A percentile compares a stretch with the other conserved stretches of the same genome.
Conservation (phyloP, 2,329 filamentous ascomycete species). For the Davidsoniella virescens region DNA sequence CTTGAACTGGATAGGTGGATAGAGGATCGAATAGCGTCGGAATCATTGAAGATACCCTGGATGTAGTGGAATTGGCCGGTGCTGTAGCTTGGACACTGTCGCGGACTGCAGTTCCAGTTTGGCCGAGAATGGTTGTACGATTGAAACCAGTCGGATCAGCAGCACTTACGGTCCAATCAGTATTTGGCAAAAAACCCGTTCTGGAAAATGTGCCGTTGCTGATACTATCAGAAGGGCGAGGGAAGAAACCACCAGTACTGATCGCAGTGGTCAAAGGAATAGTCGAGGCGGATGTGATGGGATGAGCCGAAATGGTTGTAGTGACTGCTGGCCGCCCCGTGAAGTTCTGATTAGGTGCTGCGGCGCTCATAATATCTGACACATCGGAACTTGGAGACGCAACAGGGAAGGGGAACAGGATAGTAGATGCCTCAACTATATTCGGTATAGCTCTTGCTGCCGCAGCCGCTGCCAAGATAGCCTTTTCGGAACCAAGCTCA, state of each 20-base stretch:
- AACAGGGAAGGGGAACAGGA: background rate
- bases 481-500: background rate
- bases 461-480: background rate
- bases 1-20: background rate
- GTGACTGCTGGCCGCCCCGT: no score
- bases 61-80: background rate
- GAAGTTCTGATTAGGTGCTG: no score
- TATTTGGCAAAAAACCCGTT: background rate
- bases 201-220: background rate
- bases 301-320: no score
- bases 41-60: background rate
- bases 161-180: background rate
- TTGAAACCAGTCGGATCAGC: slow-evolving; percentile 6
- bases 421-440: background rate
- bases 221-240: background rate
- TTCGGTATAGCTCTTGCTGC: background rate
- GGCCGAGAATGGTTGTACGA: slow-evolving; percentile 2
- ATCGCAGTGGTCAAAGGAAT: no score
- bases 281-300: no score
- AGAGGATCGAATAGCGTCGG: slow-evolving; percentile 4
- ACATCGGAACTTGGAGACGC: background rate
- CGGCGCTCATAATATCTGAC: no score
- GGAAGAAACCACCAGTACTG: background rate
- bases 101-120: background rate
- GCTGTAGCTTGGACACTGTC: no score